Evolutionary conservation across 345 rosid genomes (phyloP), one percentile per base, ranked within the genome.

Genomic region (Triadica sebifera): DNA sequence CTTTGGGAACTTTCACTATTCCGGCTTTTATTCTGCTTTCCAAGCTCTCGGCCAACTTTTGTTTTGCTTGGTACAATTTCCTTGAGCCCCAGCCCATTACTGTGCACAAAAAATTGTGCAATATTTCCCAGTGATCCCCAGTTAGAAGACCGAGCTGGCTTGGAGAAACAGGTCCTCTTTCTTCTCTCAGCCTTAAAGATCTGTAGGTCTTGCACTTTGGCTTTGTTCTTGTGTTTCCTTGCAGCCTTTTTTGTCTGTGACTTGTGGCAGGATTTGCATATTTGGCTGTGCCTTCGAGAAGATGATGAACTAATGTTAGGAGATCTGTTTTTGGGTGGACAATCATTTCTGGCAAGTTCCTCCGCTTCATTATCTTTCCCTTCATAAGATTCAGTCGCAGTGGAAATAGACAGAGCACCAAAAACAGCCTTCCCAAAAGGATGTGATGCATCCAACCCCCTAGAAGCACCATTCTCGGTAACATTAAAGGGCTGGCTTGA

Each of bases 121-220:
- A 88, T 79, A 72, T 80, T 86, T 74, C 85, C 80, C 51, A 77
- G 74, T 70, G 81, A 84, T 67, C 97, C 98, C 99, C 98, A 90
- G 49, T 72, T 73, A 71, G 91, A 89, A 77, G 93, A 81, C 66
- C 97, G 93, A 71, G 84, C 86, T 29, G 85, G 83, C 81, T 87
- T 93, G 68, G 88, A 80, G 75, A 82, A 64, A 78, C 78, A 85
- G 79, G 92, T 93, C 78, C 99, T 90, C 88, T 83, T 91, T 84
- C 84, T 86, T 80, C 84, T 91, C 67, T 86, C 74, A 67, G 78
- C 78, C 67, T 84, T 85, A 29, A 74, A 78, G 15, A 69, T 6
- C 3, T 76, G 79, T 20, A 82, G 72, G 57, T 69, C 80, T 13
- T 69, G 80, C 76, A 71, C 85, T 69, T 77, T 87, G 52, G 78